Evolutionary conservation across 805 yeast genomes (phyloP).

Genomic region (Ogataea degrootiae): DNA sequence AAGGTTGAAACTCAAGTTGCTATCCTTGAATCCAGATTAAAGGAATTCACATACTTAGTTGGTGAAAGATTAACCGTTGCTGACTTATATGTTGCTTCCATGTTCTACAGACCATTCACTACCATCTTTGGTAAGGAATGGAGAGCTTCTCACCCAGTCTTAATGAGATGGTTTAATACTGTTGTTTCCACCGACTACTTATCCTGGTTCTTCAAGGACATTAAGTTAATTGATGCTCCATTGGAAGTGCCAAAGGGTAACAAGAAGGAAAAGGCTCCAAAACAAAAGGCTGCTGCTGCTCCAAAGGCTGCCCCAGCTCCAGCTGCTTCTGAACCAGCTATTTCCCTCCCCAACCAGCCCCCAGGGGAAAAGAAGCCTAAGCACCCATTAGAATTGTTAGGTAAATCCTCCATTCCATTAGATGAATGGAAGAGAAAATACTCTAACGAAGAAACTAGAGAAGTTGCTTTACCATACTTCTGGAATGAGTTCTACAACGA

Average conservation of each 20-base stretch:
- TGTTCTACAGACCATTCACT: slow-evolving; percentile 43
- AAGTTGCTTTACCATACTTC: slow-evolving; percentile 94
- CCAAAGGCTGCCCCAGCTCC: slow-evolving; percentile 29
- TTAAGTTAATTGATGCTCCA: slow-evolving; percentile 61
- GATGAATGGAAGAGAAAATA: slow-evolving; percentile 96
- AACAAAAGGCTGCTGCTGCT: slow-evolving; percentile 25
- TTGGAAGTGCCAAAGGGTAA: slow-evolving; percentile 60
- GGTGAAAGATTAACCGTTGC: slow-evolving; percentile 44
- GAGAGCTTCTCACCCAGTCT: slow-evolving; percentile 45
- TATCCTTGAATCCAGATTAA: slow-evolving; percentile 52
- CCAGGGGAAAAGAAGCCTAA: slow-evolving; percentile 74
- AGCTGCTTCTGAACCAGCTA: slow-evolving; percentile 34
- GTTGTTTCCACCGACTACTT: slow-evolving; percentile 43
- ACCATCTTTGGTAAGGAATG: slow-evolving; percentile 44
- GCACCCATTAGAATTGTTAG: slow-evolving; percentile 87
- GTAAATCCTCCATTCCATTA: slow-evolving; percentile 59
- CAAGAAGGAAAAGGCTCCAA: slow-evolving; percentile 64
- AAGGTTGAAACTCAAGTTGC: slow-evolving; percentile 35
- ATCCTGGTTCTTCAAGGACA: slow-evolving; percentile 45
- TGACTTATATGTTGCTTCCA: slow-evolving; percentile 39
- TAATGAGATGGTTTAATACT: slow-evolving; percentile 48
- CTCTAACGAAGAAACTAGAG: slow-evolving; percentile 97
- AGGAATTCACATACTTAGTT: slow-evolving; percentile 41
- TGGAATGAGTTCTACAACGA: slow-evolving; percentile 88
- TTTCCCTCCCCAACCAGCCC: too few species aligned